phyloP scores from a whole-genome alignment of 352 stramenopile genomes.

The Plasmopara viticola region DNA sequence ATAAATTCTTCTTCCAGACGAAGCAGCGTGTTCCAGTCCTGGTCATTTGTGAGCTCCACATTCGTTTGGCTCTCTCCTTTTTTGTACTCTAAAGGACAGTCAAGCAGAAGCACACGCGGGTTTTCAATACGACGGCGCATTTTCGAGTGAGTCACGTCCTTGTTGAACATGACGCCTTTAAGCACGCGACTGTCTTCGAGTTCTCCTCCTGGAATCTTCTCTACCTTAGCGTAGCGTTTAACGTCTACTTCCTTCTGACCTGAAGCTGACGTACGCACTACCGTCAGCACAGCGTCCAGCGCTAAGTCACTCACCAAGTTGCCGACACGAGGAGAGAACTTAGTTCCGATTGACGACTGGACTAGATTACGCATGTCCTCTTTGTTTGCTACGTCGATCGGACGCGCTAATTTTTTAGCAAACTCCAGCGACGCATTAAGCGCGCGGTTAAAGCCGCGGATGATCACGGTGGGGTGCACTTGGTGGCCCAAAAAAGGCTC shows the following conservation, averaged over 20 bases:
- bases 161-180: constrained; percentile 99
- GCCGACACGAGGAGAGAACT: constrained; percentile 96
- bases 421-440: constrained; percentile 87
- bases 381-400: constrained; percentile 95
- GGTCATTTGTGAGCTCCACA: constrained; percentile 98
- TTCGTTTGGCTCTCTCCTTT: constrained; percentile 97
- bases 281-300: constrained; percentile 94
- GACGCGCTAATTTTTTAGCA: constrained; percentile 88
- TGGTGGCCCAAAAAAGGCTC: constrained; percentile 96
- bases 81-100: constrained; percentile 99
- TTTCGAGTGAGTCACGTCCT: constrained; percentile 99
- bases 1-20: constrained; percentile 99
- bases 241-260: constrained; percentile 96
- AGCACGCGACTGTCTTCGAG: constrained; percentile 92
- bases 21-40: constrained; percentile 98
- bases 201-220: constrained; percentile 98
- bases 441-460: constrained; percentile 91
- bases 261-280: constrained; percentile 83
- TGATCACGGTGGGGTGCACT: constrained; percentile 98
- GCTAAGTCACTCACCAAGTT: constrained; percentile 97
- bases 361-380: constrained; percentile 95
- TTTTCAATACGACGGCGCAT: constrained; percentile 98
- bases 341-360: constrained; percentile 96
- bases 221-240: constrained; percentile 99
- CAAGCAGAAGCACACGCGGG: constrained; percentile 96